Evolutionary conservation across 208 protist species (phyloP), one percentile per base, ranked within the genome.

Genomic region (Leishmania gerbilli): DNA sequence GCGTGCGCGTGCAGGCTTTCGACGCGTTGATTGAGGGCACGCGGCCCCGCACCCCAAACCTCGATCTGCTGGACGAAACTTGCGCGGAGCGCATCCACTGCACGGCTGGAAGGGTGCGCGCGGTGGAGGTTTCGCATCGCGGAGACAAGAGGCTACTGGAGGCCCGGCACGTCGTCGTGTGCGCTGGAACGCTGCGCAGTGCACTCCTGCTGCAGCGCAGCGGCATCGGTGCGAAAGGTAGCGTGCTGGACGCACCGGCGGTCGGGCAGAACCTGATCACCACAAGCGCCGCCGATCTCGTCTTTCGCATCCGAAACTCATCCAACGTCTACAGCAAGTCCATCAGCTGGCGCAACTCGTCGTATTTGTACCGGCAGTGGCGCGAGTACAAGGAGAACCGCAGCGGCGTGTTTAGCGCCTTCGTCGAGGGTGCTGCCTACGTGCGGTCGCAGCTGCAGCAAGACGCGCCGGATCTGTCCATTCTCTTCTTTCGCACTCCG

Each of bases 191-290:
- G 21, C 71, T 94, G 69, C 89, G 90, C 64, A 89, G 82, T 24
- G 89, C 90, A 7, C 89, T 88, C 80, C 76, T 96, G 76, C 82
- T 96, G 60, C 81, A 85, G 79, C 89, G 87, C 40, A 96, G 92
- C 71, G 92, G 92, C 56, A 77, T 96, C 6, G 88, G 88, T 17
- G 65, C 82, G 24, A 64, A 64, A 13, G 92, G 90, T 19, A 27
- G 58, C 21, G 88, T 93, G 9, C 77, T 78, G n/a, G 87, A 95
- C 62, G 53, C 85, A 2, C 83, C 85, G 3, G 79, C 62, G 15
- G 89, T 95, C 7, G 93, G 91, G 6, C 74, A 88, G 60, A 93
- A 96, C 71, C 84, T 96, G 31, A 94, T 95, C 82, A 87, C 90
- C 42, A 82, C 84, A 64, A 82, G 53, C 56, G 40, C 77, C 37